Base-by-base conservation (phyloP, 345 rosid genomes). In the Lumnitzera racemosa region DNA sequence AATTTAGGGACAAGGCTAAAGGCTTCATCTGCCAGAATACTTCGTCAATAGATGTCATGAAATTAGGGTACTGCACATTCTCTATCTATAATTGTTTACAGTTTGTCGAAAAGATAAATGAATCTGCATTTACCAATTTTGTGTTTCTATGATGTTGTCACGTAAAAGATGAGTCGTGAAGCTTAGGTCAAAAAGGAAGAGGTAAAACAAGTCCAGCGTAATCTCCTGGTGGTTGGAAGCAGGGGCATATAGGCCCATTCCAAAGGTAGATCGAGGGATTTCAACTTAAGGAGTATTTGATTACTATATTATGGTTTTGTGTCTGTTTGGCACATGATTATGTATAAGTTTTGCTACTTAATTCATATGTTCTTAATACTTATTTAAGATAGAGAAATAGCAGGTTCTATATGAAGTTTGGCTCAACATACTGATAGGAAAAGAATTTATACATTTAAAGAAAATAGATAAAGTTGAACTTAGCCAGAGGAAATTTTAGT, bases 131-230 rank as follows among this genome's bases (percentile, higher is more conserved):
- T 15, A 24, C 50, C 0, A 5, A 8, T 14, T 5, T 14, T 10
- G 3, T 15, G 11, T 61, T 23, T 10, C 29, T 16, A 54, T 58
- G 66, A 51, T 56, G 49, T 46, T 65, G 46, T 27, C 27, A n/a
- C 59, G 59, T 72, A 36, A 36, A 6, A 94, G 99, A 72, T 94
- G 72, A 78, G 73, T 41, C 90, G 92, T 49, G 90, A 94, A 70
- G 85, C 97, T 15, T 90, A 97, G 96, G 81, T 88, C 67, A 84
- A 77, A 89, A 80, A 61, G 49, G 99, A 96, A 47, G 95, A 94
- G 76, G 99, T 88, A 67, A 81, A 73, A 56, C 75, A 91, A 5
- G 86, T 88, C 64, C 66, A 70, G 48, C 97, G 96, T 13, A 96
- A 94, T 81, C 67, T 94, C 23, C 83, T 94, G 47, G 92, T 94